Evolutionary conservation across 495 filamentous ascomycete species (phyloP), one percentile per base, ranked within the genome.

Genomic region (Penicillium maclennaniae): DNA sequence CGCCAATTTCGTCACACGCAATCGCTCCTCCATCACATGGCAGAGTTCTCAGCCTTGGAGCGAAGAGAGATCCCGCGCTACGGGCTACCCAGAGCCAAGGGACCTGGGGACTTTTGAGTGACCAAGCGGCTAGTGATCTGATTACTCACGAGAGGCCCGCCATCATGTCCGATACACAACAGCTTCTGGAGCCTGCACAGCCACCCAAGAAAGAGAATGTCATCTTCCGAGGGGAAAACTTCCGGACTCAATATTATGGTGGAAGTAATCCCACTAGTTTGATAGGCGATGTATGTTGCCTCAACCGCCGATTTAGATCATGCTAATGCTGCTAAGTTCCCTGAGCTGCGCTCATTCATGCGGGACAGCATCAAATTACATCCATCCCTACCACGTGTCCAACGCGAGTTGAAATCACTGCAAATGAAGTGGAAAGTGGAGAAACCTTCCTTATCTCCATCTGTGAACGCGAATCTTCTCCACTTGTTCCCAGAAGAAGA

Each of bases 171-270:
- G 37, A 48, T 36, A 47, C 45, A 16, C 25, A 8, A 7, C 7
- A 7, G 27, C 27, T 31, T 2, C 9, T 31, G 27, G 27, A 31
- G 27, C 38, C 38, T 40, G 19, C 8, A 16, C 38, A 55, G 7
- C 31, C 53, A 19, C 16, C n/a, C 5, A 17, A 34, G n/a, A 27
- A 42, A 19, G 66, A 74, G 31, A 47, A 50, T 3, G 65, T 69
- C 28, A 68, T 73, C 34, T 73, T 75, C 20, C 59, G 70, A 47
- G 72, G 73, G 7, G 65, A 69, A 49, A 57, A 66, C 21, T 76
- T 71, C 56, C 69, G 67, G 55, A 76, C 70, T 4, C 66, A 72
- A 27, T 76, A 72, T 49, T 71, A 72, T 39, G 73, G 73, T n/a
- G 59, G 70, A 5, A 76, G 67, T 45, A 68, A 73, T 54, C 51